A percentile compares a stretch with the other conserved stretches of the same genome.
Evolutionary conservation across 2,329 filamentous ascomycete genomes (phyloP).

Genomic region (Elsinoe perseae): DNA sequence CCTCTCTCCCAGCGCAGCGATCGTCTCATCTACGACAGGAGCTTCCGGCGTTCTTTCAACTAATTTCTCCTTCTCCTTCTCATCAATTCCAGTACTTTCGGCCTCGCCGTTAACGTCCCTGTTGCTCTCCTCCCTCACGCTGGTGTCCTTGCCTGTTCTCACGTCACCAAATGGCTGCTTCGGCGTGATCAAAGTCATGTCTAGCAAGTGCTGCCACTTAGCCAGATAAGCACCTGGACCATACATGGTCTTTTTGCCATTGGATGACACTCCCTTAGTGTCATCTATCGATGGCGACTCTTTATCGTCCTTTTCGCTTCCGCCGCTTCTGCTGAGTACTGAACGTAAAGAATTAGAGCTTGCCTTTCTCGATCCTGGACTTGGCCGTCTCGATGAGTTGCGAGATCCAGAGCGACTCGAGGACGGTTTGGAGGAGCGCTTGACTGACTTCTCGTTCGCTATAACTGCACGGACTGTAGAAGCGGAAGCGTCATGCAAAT

Average conservation of each 20-base stretch:
- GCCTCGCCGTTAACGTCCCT: slow-evolving; percentile 30
- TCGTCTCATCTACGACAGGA: slow-evolving; percentile 26
- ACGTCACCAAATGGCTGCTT: slow-evolving; percentile 45
- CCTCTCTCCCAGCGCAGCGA: slow-evolving; percentile 27
- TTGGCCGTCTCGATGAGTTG: background rate
- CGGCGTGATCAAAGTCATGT: slow-evolving; percentile 62
- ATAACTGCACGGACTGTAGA: slow-evolving; percentile 52
- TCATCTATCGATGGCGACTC: background rate
- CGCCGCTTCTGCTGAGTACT: background rate
- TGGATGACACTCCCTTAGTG: slow-evolving; percentile 12
- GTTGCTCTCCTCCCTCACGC: slow-evolving; percentile 31
- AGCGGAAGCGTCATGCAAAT: slow-evolving; percentile 48
- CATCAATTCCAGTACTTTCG: slow-evolving; percentile 22
- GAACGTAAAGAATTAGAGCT: slow-evolving; percentile 7
- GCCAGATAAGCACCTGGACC: slow-evolving; percentile 67
- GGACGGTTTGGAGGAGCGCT: background rate
- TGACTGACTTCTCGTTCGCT: slow-evolving; percentile 22
- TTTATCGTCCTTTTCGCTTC: background rate
- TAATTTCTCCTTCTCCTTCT: slow-evolving; percentile 26
- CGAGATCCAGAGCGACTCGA: background rate
- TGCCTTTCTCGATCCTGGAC: slow-evolving; percentile 2
- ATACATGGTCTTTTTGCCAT: slow-evolving; percentile 34
- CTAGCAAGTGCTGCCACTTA: slow-evolving; percentile 63
- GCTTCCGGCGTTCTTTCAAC: slow-evolving; percentile 28
- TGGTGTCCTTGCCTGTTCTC: slow-evolving; percentile 34